Evolutionary conservation across 1,284 basidiomycete species (phyloP).

Genomic region (Ceratobasidium sp.): DNA sequence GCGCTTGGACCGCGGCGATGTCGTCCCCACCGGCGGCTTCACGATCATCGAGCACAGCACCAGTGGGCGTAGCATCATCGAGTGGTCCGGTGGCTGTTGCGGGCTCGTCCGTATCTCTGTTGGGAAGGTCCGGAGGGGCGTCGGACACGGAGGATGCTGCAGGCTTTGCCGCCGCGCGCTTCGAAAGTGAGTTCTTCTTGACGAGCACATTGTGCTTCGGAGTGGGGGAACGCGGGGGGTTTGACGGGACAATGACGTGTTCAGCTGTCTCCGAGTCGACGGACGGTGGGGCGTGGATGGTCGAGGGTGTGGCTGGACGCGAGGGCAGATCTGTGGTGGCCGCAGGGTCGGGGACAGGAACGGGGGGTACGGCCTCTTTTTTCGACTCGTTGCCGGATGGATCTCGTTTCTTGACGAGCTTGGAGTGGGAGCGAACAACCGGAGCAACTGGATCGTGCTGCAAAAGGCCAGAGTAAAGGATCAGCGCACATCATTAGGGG

Average conservation of each 20-base stretch:
- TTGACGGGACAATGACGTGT: conserved; percentile 4
- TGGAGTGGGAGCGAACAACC: conserved; percentile 9
- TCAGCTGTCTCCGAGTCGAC: conserved; percentile 10
- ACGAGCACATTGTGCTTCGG: conserved; percentile 23
- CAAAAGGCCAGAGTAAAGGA: background rate
- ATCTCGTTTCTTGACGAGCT: conserved; percentile 21
- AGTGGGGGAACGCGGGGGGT: background rate
- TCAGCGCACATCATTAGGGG: conserved; percentile 6
- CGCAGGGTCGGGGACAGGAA: background rate
- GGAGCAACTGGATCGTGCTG: conserved; percentile 7
- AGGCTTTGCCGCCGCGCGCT: conserved; percentile 30
- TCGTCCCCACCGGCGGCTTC: background rate
- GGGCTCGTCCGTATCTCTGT: background rate
- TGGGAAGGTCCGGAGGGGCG: background rate
- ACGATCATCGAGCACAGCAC: background rate
- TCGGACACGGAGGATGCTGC: background rate
- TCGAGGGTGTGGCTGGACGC: conserved; percentile 13
- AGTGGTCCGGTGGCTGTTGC: background rate
- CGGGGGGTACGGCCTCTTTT: background rate
- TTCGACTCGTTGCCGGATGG: background rate
- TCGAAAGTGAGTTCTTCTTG: conserved; percentile 22
- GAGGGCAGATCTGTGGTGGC: background rate
- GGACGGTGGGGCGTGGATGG: background rate
- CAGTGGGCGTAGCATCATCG: background rate
- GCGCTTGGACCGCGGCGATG: background rate